These are phyloP conservation scores for Pythium dissimile DNA, from an alignment of 352 stramenopile species.

Conservation along the genomic window DNA sequence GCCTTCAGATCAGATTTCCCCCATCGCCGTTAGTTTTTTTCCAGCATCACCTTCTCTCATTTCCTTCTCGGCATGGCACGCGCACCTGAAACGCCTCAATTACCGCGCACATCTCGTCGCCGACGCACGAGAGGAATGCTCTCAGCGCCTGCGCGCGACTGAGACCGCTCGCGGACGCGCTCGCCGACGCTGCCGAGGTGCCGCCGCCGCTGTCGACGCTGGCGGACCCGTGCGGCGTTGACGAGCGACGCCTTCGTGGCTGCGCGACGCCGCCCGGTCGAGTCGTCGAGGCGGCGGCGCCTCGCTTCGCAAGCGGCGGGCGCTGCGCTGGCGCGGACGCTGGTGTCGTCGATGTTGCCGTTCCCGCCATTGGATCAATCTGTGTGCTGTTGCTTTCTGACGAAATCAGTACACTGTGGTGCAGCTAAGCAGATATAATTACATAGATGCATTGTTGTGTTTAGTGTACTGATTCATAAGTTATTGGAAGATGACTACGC, in stretches of 20 bases:
- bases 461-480: slow-evolving; percentile 1
- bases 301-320: neutral
- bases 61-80: neutral
- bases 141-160: neutral
- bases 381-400: no score
- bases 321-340: neutral
- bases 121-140: slow-evolving; percentile 9
- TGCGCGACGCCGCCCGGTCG: neutral
- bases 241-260: neutral
- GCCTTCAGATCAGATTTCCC: neutral
- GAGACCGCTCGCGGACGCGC: neutral
- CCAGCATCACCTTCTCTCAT: neutral
- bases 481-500: slow-evolving; percentile 9
- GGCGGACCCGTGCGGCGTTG: neutral
- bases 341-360: slow-evolving; percentile 2
- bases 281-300: neutral
- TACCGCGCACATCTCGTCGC: neutral
- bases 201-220: slow-evolving; percentile 1
- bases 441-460: neutral
- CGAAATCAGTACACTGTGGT: no score
- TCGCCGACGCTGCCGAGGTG: neutral
- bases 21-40: neutral
- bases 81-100: slow-evolving; percentile 1
- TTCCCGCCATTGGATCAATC: slow-evolving; percentile 7
- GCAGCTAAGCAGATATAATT: no score